phyloP scores from a whole-genome alignment of 768 basidiomycete genomes.

The Mycena maculata region DNA sequence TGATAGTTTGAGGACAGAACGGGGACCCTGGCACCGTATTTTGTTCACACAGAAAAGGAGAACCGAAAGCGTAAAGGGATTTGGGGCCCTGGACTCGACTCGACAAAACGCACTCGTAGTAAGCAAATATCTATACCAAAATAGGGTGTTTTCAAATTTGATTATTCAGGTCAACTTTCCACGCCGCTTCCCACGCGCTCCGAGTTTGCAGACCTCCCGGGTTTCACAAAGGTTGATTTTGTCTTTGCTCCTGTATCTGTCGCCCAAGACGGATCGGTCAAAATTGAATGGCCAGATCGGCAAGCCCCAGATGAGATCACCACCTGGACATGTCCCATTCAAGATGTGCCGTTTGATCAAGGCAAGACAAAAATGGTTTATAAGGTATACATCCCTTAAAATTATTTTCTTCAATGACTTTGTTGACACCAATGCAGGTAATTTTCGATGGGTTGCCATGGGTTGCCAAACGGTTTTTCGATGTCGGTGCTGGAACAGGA shows the following conservation, averaged over 20 bases:
- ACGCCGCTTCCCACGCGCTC: neutral
- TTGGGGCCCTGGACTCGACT: neutral
- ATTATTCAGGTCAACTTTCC: conserved; percentile 1
- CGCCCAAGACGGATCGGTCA: neutral
- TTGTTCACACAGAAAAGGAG: conserved; percentile 17
- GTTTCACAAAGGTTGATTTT: conserved; percentile 9
- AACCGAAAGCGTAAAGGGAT: conserved; percentile 8
- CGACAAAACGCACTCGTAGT: conserved; percentile 1
- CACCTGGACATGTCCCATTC: neutral
- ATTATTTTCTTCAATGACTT: neutral
- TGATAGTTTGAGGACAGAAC: conserved; percentile 4
- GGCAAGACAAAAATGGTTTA: conserved; percentile 7
- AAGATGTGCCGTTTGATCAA: conserved; percentile 6
- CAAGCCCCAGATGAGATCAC: neutral
- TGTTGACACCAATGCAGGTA: neutral
- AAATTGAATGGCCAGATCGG: neutral
- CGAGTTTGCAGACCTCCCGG: conserved; percentile 1
- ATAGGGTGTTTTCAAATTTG: neutral
- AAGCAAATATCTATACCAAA: neutral
- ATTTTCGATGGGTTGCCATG: conserved; percentile 8
- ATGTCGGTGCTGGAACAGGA: conserved; percentile 2
- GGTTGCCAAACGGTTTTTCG: conserved; percentile 9
- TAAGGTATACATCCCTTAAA: conserved; percentile 1
- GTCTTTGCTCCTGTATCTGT: conserved; percentile 13
- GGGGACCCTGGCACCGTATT: conserved; percentile 7